Conservation (phyloP, 1,284 basidiomycete genomes). For the Coniferiporia sulphurascens region DNA sequence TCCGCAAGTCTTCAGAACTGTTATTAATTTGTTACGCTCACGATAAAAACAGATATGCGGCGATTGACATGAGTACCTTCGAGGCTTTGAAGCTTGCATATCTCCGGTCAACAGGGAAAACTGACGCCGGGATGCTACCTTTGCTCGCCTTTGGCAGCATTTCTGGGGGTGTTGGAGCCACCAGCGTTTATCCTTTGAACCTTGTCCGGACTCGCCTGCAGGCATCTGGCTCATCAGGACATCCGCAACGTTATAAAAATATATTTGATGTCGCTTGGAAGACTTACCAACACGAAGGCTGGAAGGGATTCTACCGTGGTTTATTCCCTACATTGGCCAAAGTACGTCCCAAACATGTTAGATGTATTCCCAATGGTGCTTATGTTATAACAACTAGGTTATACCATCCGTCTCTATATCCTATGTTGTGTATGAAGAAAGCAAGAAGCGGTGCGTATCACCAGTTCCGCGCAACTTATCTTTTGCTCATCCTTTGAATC, state of each 20-base stretch:
- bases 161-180: constrained; percentile 89
- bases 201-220: constrained; percentile 93
- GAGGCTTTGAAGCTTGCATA: constrained; percentile 88
- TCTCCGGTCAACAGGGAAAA: constrained; percentile 70
- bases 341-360: constrained; percentile 34
- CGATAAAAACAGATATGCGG: constrained; percentile 55
- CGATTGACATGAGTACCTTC: constrained; percentile 94
- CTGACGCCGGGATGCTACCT: constrained; percentile 81
- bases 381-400: constrained; percentile 46
- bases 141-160: constrained; percentile 84
- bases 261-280: constrained; percentile 81
- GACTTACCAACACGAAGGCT: constrained; percentile 85
- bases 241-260: constrained; percentile 85
- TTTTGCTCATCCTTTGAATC: background rate
- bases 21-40: constrained; percentile 3
- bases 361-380: constrained; percentile 18
- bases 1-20: constrained; percentile 50
- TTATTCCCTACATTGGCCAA: constrained; percentile 89
- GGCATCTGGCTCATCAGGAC: constrained; percentile 90
- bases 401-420: constrained; percentile 93
- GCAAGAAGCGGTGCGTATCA: constrained; percentile 61
- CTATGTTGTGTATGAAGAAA: constrained; percentile 86
- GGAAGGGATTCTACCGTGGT: constrained; percentile 94
- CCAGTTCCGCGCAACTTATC: background rate
- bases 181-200: constrained; percentile 89